Conservation (phyloP, 192 early-diverging fungal genomes). For the Dissophora ornata region DNA sequence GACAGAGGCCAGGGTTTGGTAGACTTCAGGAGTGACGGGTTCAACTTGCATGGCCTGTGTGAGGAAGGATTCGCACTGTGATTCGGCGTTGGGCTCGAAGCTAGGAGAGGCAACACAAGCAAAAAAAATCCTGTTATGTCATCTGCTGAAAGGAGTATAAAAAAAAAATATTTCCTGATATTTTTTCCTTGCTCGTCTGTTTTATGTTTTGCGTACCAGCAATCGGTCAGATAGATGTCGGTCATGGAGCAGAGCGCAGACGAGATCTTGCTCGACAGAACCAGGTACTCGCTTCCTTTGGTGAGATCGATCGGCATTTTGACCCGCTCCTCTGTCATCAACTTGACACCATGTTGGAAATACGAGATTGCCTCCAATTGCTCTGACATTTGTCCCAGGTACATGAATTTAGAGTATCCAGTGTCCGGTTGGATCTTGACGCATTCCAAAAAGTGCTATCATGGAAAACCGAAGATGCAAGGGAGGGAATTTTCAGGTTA, state of each 20-base stretch:
- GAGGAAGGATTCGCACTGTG: constrained; percentile 81
- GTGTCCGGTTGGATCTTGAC: constrained; percentile 74
- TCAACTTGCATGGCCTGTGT: constrained; percentile 74
- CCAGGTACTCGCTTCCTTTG: constrained; percentile 53
- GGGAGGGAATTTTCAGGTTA: neutral
- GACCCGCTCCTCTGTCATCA: constrained; percentile 69
- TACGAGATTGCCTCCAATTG: constrained; percentile 74
- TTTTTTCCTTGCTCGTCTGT: neutral
- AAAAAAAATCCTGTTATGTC: too few relatives aligned
- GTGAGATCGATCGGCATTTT: constrained; percentile 51
- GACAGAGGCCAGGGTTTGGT: constrained; percentile 91
- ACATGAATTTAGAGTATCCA: constrained; percentile 87
- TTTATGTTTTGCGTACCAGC: constrained; percentile 87
- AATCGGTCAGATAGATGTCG: constrained; percentile 98
- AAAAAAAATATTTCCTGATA: neutral
- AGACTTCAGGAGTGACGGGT: constrained; percentile 83
- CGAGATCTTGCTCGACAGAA: constrained; percentile 75
- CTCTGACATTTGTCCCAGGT: constrained; percentile 81
- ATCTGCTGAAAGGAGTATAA: neutral
- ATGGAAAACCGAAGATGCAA: neutral
- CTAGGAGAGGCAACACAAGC: constrained; percentile 42
- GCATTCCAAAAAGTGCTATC: constrained; percentile 71
- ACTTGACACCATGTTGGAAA: constrained; percentile 77
- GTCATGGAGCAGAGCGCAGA: constrained; percentile 93
- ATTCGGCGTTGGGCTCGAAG: constrained; percentile 91